Conservation (phyloP, 306 rosid genomes). For the Medicago ruthenica region DNA sequence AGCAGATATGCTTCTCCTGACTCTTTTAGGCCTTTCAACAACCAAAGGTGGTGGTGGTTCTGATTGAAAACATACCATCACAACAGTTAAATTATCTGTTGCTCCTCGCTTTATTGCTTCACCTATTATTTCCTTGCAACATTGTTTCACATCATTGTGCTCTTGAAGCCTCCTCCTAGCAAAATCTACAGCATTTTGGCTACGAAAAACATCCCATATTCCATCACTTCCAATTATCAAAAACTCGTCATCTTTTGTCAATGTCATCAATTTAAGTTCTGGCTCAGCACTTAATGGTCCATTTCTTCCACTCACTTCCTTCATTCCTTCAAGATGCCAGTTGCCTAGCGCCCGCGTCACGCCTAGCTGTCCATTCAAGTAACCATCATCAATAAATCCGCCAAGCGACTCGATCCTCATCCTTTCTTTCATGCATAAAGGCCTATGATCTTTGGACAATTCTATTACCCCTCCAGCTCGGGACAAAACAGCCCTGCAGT, state of each 20-base stretch:
- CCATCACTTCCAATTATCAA: constrained; percentile 94
- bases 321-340: constrained; percentile 98
- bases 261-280: constrained; percentile 70
- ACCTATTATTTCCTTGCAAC: constrained; percentile 81
- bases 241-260: constrained; percentile 83
- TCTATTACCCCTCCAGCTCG: constrained; percentile 68
- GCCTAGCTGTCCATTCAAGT: constrained; percentile 76
- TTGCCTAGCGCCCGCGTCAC: constrained; percentile 93
- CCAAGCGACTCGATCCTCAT: constrained; percentile 77
- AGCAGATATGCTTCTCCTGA: constrained; percentile 84
- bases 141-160: constrained; percentile 82
- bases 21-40: constrained; percentile 61
- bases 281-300: constrained; percentile 97
- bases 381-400: constrained; percentile 73
- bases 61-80: constrained; percentile 78
- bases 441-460: constrained; percentile 90
- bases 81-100: constrained; percentile 78
- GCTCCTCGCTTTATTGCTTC: constrained; percentile 84
- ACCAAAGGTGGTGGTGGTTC: constrained; percentile 74
- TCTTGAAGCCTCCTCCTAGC: constrained; percentile 81
- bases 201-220: constrained; percentile 85
- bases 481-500: constrained; percentile 92
- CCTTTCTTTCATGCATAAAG: constrained; percentile 72
- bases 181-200: constrained; percentile 82
- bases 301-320: constrained; percentile 61